Evolutionary conservation across 352 stramenopile genomes (phyloP), one percentile per base, ranked within the genome.

Genomic region (Pythium biforme): DNA sequence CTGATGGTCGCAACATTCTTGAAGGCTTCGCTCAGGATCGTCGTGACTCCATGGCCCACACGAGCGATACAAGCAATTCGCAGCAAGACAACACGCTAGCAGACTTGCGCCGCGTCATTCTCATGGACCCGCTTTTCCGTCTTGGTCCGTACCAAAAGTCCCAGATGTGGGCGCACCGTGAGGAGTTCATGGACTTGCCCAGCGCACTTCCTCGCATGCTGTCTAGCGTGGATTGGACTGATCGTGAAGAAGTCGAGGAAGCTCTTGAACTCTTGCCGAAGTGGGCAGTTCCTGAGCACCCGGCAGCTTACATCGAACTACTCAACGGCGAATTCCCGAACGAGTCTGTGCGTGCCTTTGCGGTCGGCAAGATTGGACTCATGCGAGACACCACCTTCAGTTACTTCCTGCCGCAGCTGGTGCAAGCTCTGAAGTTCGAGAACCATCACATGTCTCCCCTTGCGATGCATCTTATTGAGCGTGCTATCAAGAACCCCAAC

Each of bases 361-460:
- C 87, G 3, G 83, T 96, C 0, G 55, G 74, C 31, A 90, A 92
- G 54, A 72, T 97, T n/a, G 64, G 71, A 9, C 71, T 86, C 19
- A 93, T 97, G 83, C 76, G 81, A n/a, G 88, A 97, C 50, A 88
- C 81, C 4, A 90, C 85, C 6, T 92, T 97, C 57, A 91, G 83
- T 55, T 93, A 94, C 39, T 92, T 95, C 51, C 72, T 97, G 26
- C 88, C 86, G 0, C 89, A 97, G 57, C 83, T 97, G 31, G 86
- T 96, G 17, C 89, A 97, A 60, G 86, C 83, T 15, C 79, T 97
- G 51, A 97, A 97, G 69, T 96, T 90, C 37, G 89, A 97, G 61
- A 91, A 89, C 59, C 87, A 95, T 49, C 82, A 94, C 55, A 69
- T 89, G 23, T 94, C 81, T 3, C 76, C 86, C 4, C 60, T 97